phyloP scores from a whole-genome alignment of 257 asterid genomes.

The Striga asiatica region DNA sequence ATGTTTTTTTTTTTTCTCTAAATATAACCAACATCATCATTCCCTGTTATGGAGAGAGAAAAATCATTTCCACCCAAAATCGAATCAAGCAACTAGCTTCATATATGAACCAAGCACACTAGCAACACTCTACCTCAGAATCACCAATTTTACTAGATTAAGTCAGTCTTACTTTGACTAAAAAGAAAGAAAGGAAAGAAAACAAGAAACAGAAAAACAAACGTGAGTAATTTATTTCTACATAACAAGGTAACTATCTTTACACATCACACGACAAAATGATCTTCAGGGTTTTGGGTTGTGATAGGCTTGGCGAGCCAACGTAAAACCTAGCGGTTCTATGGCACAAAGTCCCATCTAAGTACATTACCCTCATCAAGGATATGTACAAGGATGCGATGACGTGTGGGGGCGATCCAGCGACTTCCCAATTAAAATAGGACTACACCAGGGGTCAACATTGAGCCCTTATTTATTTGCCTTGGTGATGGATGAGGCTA shows the following conservation, averaged over 20 bases:
- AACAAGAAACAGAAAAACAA: too few relatives aligned
- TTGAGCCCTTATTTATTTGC: too few relatives aligned
- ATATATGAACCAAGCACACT: background rate
- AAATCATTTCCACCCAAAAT: background rate
- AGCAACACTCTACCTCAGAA: background rate
- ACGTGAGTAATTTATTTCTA: background rate
- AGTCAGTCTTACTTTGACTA: background rate
- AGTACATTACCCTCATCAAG: too few relatives aligned
- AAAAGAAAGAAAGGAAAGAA: background rate
- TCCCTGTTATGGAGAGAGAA: background rate
- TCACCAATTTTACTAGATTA: background rate
- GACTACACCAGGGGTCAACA: too few relatives aligned
- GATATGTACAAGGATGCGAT: too few relatives aligned
- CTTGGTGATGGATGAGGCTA: too few relatives aligned
- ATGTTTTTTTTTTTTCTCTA: too few relatives aligned
- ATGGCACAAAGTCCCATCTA: too few relatives aligned
- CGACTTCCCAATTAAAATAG: too few relatives aligned
- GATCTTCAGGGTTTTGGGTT: background rate
- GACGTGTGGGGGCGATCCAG: too few relatives aligned
- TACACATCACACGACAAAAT: background rate
- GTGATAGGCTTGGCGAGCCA: too few relatives aligned
- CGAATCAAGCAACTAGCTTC: background rate
- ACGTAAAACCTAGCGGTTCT: too few relatives aligned
- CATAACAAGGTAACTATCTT: background rate
- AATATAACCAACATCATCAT: slow-evolving; percentile 1